Conservation (phyloP, 129 eudicot genomes). For the Helianthus annuus region HanXRQr2.0-SUNRISE NC_035437.2:169907498-169907997, state of each 20-base stretch:
- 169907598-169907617: conserved; percentile 8
- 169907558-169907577: background rate
- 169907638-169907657: conserved; percentile 5
- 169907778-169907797: background rate
- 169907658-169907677: background rate
- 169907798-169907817: background rate
- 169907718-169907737: background rate
- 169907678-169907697: background rate
- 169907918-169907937: background rate
- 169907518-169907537: conserved; percentile 1
- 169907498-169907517: background rate
- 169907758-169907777: too few species aligned
- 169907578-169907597: conserved; percentile 1
- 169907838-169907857: background rate
- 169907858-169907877: background rate
- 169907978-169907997: too few species aligned
- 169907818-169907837: too few species aligned
- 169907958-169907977: background rate
- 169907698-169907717: background rate
- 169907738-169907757: background rate
- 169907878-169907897: background rate
- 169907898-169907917: background rate
- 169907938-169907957: background rate
- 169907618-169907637: conserved; percentile 1
- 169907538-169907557: conserved; percentile 5